Evolutionary conservation across 75 land plant species (phyloP).

Genomic region (Pinus taeda): DNA sequence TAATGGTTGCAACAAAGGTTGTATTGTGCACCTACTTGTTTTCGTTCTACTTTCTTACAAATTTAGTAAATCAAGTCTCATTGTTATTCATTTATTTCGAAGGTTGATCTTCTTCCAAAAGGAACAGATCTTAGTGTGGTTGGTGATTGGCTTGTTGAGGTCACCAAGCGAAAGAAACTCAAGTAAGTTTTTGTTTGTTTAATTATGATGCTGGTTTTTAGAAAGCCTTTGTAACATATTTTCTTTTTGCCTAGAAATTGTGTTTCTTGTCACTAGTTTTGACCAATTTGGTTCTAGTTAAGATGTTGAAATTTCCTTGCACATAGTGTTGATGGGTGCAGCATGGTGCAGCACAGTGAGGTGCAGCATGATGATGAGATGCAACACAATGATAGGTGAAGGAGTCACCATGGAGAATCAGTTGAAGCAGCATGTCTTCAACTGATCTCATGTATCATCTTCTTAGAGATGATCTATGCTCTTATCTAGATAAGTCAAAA

Average conservation of each 20-base stretch:
- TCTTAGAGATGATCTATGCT: too few species aligned
- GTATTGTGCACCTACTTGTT: not conserved
- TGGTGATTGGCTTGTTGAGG: constrained; percentile 91
- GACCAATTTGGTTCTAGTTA: not conserved
- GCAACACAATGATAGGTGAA: too few species aligned
- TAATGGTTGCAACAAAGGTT: constrained; percentile 94
- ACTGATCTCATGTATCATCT: too few species aligned
- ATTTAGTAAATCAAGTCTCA: constrained; percentile 4
- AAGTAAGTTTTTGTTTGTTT: constrained; percentile 57
- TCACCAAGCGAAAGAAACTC: constrained; percentile 71
- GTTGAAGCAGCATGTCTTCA: too few species aligned
- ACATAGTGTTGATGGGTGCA: too few species aligned
- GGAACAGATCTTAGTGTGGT: constrained; percentile 82
- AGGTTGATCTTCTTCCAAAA: constrained; percentile 97
- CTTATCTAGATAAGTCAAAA: too few species aligned
- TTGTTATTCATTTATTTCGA: constrained; percentile 4
- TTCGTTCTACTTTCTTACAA: not conserved
- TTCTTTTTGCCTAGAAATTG: not conserved
- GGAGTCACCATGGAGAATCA: too few species aligned
- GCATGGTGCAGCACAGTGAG: too few species aligned
- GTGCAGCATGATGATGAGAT: too few species aligned
- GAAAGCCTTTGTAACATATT: not conserved
- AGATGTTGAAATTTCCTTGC: too few species aligned
- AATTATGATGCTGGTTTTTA: not conserved
- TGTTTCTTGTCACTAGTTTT: not conserved